Percentiles rank a stretch among this genome's conserved stretches.
Conservation (phyloP, 352 stramenopile genomes). For the Globisporangium paddicum region DNA sequence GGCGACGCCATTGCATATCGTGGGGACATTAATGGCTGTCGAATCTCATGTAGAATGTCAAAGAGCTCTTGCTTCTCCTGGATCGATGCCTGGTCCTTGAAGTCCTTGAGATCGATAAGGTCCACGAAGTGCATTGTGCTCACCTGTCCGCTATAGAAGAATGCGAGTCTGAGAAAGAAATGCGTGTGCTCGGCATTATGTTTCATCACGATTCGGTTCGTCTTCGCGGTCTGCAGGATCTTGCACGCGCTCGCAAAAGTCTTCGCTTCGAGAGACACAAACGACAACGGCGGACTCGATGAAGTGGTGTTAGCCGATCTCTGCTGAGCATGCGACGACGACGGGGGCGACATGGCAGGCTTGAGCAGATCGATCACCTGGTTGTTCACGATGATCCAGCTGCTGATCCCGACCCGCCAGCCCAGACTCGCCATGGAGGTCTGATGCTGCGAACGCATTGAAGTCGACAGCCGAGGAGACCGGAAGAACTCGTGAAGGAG, state of each 20-base stretch:
- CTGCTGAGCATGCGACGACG: not conserved
- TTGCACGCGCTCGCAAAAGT: slow-evolving; percentile 38
- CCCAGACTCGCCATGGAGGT: not conserved
- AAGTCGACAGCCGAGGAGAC: not conserved
- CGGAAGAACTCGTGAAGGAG: slow-evolving; percentile 50
- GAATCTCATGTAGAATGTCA: slow-evolving; percentile 46
- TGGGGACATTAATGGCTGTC: slow-evolving; percentile 17
- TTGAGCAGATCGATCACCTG: slow-evolving; percentile 52
- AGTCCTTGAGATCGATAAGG: slow-evolving; percentile 60
- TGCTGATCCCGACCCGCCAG: slow-evolving; percentile 60
- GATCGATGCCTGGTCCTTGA: slow-evolving; percentile 29
- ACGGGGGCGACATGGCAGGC: not conserved
- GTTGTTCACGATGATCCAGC: slow-evolving; percentile 72
- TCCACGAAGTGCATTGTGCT: slow-evolving; percentile 66
- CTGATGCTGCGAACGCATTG: slow-evolving; percentile 6
- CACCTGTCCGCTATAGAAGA: slow-evolving; percentile 54
- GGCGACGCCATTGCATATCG: slow-evolving; percentile 3
- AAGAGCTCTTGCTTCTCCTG: slow-evolving; percentile 62
- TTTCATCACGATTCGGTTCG: slow-evolving; percentile 67
- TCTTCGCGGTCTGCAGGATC: slow-evolving; percentile 66
- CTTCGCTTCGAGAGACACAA: slow-evolving; percentile 48
- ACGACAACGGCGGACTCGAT: slow-evolving; percentile 21
- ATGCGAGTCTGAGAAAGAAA: slow-evolving; percentile 66
- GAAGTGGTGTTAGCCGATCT: too few relatives aligned
- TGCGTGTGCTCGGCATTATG: slow-evolving; percentile 56